Base-by-base conservation (phyloP, 495 filamentous ascomycete species). In the Talaromyces stipitatus region DNA sequence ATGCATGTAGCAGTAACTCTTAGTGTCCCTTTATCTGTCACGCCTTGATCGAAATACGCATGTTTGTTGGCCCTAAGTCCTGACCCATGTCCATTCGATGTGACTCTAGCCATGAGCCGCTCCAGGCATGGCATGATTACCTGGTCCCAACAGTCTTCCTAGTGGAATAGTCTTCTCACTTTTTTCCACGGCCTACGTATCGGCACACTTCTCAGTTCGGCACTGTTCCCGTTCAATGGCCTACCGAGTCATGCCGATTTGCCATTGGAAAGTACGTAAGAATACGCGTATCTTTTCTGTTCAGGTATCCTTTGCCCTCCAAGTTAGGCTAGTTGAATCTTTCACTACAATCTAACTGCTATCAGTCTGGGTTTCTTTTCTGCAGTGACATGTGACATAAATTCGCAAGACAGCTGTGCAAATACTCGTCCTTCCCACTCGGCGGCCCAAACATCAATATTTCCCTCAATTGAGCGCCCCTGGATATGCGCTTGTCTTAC, bases 191-290 rank as follows among this genome's bases (percentile, higher is more conserved):
- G 20, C 30, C 12, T 6, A 12, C 7, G 12, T 33, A 33, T 33
- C 45, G 45, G 20, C 45, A 48, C 24, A 23, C 22, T 48, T 48
- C 45, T 48, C 45, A 48, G 45, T 48, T 48, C 45, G 45, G 45
- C 45, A 48, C 9, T 48, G 45, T 48, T 48, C 22, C 45, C 45
- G 45, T 48, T 18, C 10, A 26, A 24, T 18, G 16, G 45, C 4
- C 22, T 48, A 48, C 45, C 45, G 45, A 48, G 45, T 48, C 45
- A 48, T 48, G 24, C 45, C 20, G 45, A 48, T n/a, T 48, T 26
- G 45, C 18, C 45, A 5, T 47, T 26, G 22, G n/a, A 18, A 8
- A 9, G 5, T n/a, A n/a, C n/a, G n/a, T 8, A 41, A 10, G n/a
- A 41, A 41, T 41, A 41, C 36, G 8, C n/a, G n/a, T n/a, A n/a